Evolutionary conservation across 2,329 filamentous ascomycete genomes (phyloP), one percentile per base, ranked within the genome.

Genomic region (Hirsutella rhossiliensis): DNA sequence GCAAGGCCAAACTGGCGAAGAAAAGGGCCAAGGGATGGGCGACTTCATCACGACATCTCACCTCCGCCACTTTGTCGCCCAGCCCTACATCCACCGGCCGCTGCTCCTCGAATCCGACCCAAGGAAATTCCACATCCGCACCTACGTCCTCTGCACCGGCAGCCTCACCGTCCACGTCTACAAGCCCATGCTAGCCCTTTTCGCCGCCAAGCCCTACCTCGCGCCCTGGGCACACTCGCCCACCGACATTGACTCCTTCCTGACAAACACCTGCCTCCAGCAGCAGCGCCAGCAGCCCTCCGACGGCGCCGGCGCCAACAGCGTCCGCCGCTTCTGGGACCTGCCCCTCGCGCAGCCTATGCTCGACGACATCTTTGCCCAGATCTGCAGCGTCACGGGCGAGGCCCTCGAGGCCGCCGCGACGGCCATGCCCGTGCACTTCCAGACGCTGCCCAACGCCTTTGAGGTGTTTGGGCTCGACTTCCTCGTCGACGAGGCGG

Each of bases 401-500:
- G 85, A 90, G 48, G 61, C 86, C 0, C 97, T 97, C 55, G 84
- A 92, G 60, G 90, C 87, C 0, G 90, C 90, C 0, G 87, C 89
- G 0, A 67, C 81, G 42, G 81, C 76, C 4, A 92, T 94, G 83
- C 78, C 80, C 57, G 74, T 94, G 11, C 88, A 98, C 70, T 98
- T 97, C 67, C 88, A 96, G 64, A 80, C 89, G 15, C 61, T 95
- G 41, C 80, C 82, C 1, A 90, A 94, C 60, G 86, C 83, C 0
- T 97, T 97, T 58, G 92, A 98, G 67, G 69, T 94, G 8, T 98
- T 85, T 60, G 92, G 92, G 0, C 63, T 97, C 37, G 92, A 98
- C 60, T 98, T 92, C 58, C 62, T 98, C 55, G 80, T 96, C 11
- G 86, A 88, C 55, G 71, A 59, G 0, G 55, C 60, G 9, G 81